These are phyloP conservation scores for Conticribra weissflogii DNA, from an alignment of 108 stramenopile genomes.

Conservation along the genomic window DNA sequence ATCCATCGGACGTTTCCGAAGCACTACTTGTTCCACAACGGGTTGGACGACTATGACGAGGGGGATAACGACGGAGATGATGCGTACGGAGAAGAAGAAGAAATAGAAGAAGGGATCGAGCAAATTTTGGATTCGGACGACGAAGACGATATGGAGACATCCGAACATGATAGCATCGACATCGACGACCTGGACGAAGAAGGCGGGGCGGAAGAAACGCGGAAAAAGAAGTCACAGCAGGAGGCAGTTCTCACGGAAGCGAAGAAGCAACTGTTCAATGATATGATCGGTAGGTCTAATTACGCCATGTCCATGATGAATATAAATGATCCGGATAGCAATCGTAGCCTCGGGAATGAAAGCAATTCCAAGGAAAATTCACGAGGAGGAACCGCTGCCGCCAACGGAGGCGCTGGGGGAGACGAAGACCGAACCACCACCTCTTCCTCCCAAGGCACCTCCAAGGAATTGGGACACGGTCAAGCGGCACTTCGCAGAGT, in stretches of 20 bases:
- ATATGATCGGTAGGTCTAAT: constrained; percentile 15
- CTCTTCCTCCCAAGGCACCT: not conserved
- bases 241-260: constrained; percentile 8
- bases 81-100: not conserved
- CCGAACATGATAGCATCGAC: not conserved
- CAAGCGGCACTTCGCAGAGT: constrained; percentile 80
- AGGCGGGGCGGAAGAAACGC: not conserved
- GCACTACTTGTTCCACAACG: constrained; percentile 78
- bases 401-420: no score
- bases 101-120: not conserved
- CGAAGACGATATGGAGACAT: constrained; percentile 7
- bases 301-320: not conserved
- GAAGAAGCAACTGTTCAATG: constrained; percentile 36
- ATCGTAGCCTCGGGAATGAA: no score
- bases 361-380: no score
- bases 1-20: constrained; percentile 91
- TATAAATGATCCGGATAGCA: no score
- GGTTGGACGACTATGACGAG: constrained; percentile 31
- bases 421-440: no score
- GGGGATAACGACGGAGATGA: constrained; percentile 4
- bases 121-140: not conserved
- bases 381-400: no score
- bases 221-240: not conserved
- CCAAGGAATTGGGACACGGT: constrained; percentile 42
- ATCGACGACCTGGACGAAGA: not conserved